These are phyloP conservation scores for Didymella sp. DNA, from an alignment of 2,329 filamentous ascomycete genomes.

Conservation along the genomic window DNA sequence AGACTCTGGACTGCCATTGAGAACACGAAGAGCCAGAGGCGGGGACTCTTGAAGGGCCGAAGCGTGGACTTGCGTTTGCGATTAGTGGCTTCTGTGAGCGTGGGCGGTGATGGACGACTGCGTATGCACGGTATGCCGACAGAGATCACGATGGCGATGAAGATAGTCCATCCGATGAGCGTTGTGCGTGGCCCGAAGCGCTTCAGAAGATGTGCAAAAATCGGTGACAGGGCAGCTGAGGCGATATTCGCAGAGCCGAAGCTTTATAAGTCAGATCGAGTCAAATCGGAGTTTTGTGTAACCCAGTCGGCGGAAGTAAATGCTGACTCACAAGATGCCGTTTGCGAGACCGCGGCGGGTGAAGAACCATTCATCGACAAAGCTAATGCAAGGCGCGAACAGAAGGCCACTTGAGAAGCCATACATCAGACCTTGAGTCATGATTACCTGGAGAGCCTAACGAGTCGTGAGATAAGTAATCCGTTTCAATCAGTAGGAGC, in stretches of 20 bases:
- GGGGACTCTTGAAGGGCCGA: neutral
- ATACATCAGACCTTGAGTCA: conserved; percentile 5
- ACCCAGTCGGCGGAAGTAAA: neutral
- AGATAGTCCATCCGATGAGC: neutral
- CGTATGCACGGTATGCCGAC: neutral
- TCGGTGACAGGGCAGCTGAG: conserved; percentile 3
- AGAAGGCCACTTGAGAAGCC: conserved; percentile 3
- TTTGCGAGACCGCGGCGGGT: conserved; percentile 1
- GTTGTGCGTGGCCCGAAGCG: neutral
- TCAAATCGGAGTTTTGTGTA: neutral
- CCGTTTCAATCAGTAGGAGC: neutral
- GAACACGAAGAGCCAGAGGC: neutral
- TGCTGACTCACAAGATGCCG: conserved; percentile 1
- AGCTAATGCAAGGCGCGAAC: conserved; percentile 2
- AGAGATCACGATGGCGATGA: neutral
- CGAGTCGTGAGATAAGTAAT: neutral
- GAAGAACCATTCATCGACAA: conserved; percentile 6
- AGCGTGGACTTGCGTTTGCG: neutral
- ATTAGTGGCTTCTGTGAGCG: neutral
- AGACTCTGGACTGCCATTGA: neutral
- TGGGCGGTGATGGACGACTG: neutral
- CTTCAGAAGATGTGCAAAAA: neutral
- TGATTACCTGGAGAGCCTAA: conserved; percentile 3
- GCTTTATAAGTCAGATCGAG: neutral
- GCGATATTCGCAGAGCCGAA: conserved; percentile 5